Base-by-base conservation (phyloP, 345 rosid genomes). In the Melaleuca quinquenervia region DNA sequence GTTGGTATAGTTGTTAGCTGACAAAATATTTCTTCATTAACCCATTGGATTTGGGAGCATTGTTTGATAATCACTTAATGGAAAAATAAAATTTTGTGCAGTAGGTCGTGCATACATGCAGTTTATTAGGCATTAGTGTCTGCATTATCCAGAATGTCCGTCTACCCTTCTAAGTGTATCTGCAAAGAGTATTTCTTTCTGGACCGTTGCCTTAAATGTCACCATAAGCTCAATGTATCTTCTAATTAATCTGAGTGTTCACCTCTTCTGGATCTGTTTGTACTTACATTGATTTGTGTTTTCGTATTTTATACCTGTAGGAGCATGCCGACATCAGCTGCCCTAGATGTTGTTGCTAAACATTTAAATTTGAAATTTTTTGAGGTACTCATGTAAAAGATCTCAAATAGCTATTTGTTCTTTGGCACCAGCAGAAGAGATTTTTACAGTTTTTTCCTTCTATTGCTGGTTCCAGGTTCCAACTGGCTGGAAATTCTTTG, bases 321-420 rank as follows among this genome's bases (percentile, higher is more conserved):
- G 99, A 98, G 99, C 93, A 98, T 98, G 99, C 99, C 99, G 48
- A 98, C 99, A 55, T 96, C 99, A 82, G 98, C 99, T 88, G 99
- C 99, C 76, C 98, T 98, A 85, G 99, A 98, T 90, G 98, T 98
- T 83, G 99, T 98, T 26, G 99, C 99, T 83, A 92, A 94, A 88
- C 88, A 92, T 91, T 90, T 98, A 86, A 93, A 93, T 84, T 91
- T 98, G 91, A 94, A 96, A 86, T 98, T 98, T 87, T 96, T 98
- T 91, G 99, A 98, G 99, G 99, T 98, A 91, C 54, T 80, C 53
- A 84, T 10, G 87, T 83, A 50, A 41, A 56, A 86, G 48, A 36
- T 70, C 80, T 70, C 48, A 9, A 18, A 70, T 36, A 70, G 80
- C 18, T 70, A 70, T 70, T 70, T 70, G 26, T 70, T 26, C 48